Evolutionary conservation across 1,139 yeast genomes (phyloP), one percentile per base, ranked within the genome.

Genomic region (Suhomyces kunorum): DNA sequence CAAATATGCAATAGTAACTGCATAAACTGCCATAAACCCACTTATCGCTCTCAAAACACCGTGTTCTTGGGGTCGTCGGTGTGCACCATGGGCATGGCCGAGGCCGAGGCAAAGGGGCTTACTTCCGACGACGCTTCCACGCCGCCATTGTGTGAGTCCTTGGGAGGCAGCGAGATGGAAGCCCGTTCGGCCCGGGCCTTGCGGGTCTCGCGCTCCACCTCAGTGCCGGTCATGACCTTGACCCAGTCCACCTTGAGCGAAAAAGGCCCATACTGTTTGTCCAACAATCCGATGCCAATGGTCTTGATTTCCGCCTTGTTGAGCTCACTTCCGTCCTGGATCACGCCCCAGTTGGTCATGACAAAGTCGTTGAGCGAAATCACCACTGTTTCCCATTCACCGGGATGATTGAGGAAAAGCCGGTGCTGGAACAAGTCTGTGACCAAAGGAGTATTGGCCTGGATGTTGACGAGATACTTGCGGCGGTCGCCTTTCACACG

Each of bases 391-490:
- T 87, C 95, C 95, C 95, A 87, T 48, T 80, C 74, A 3, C 90
- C 90, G 0, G 90, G 89, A 28, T 72, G 76, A 50, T 81, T 78
- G 45, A 87, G 68, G 53, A 86, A 87, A 48, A 87, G 69, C 30
- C 95, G 66, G 61, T 87, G 95, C 61, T 87, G 96, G 59, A 81
- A 87, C 47, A 87, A 68, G 60, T 87, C 95, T 1, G 94, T 84
- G 6, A 82, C 77, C 47, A 83, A 74, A 15, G 92, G 86, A 7
- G 88, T 80, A 51, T 85, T 87, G 1, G 92, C 84, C 62, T 87
- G 95, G 38, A 87, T 73, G 54, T 87, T 87, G 40, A 87, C 82
- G 61, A 85, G 76, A 60, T 86, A 87, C 59, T 83, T 83, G 44
- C 92, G 67, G 44, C 80, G 70, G 59, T 84, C 92, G 9, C 90